phyloP scores from a whole-genome alignment of 495 filamentous ascomycete species.

The Daldinia decipiens region DNA sequence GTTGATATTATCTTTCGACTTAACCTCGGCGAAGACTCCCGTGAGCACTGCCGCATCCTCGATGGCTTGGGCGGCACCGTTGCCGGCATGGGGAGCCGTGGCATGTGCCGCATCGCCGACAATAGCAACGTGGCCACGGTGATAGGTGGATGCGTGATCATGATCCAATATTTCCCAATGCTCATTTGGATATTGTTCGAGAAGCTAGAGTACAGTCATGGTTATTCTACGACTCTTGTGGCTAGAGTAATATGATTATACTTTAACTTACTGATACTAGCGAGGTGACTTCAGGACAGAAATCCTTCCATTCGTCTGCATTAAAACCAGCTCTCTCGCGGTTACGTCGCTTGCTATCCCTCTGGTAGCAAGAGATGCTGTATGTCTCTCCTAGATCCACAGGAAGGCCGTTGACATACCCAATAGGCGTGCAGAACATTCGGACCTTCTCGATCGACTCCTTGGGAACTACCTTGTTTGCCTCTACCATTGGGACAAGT shows the following conservation, averaged over 20 bases:
- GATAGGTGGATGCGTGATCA: neutral
- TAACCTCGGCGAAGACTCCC: neutral
- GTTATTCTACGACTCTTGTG: neutral
- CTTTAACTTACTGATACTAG: neutral
- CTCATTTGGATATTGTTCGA: neutral
- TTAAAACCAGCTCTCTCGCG: neutral
- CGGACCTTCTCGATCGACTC: constrained; percentile 9
- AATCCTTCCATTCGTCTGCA: neutral
- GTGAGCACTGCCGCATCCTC: neutral
- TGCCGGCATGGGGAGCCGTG: neutral
- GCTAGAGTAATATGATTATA: no score
- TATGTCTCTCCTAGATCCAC: constrained; percentile 7
- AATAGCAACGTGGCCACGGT: neutral
- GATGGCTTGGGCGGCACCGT: neutral
- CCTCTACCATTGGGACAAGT: neutral
- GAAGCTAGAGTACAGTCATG: neutral
- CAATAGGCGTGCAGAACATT: constrained; percentile 9
- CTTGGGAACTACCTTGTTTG: neutral
- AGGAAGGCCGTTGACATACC: constrained; percentile 5
- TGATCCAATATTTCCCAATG: neutral
- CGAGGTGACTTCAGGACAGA: neutral
- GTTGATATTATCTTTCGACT: neutral
- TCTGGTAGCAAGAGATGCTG: constrained; percentile 7
- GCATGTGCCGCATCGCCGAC: neutral
- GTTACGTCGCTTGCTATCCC: constrained; percentile 8